Conservation (phyloP, 805 yeast species). For the Metschnikowia orientalis region DNA sequence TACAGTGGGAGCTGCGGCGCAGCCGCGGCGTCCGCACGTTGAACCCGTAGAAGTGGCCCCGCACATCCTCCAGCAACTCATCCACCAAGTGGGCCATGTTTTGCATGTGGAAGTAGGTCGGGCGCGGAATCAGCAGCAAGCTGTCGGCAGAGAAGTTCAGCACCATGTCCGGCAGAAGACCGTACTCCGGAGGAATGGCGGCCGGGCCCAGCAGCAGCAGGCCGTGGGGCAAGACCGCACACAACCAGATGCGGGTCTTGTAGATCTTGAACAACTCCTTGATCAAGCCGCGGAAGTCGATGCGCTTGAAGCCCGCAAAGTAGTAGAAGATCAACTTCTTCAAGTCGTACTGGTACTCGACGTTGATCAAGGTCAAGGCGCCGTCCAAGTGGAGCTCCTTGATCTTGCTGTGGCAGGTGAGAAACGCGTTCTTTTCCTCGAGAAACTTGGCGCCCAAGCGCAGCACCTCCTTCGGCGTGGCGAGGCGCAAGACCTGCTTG, state of each 20-base stretch:
- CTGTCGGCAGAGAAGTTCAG: conserved; percentile 43
- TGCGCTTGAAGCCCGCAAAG: conserved; percentile 43
- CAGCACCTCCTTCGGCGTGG: conserved; percentile 64
- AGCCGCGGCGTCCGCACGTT: conserved; percentile 11
- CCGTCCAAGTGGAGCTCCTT: conserved; percentile 45
- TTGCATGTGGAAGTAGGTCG: conserved; percentile 50
- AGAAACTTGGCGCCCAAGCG: conserved; percentile 59
- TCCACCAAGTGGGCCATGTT: conserved; percentile 45
- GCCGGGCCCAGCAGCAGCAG: conserved; percentile 25
- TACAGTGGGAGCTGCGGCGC: conserved; percentile 12
- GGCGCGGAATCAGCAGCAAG: conserved; percentile 35
- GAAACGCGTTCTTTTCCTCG: conserved; percentile 69
- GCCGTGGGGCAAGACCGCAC: conserved; percentile 43
- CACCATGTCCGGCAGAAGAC: conserved; percentile 35
- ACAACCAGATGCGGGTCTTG: conserved; percentile 45
- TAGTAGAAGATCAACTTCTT: conserved; percentile 44
- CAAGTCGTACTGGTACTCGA: conserved; percentile 43
- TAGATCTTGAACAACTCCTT: conserved; percentile 43
- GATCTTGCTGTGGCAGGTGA: conserved; percentile 51
- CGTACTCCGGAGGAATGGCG: conserved; percentile 35
- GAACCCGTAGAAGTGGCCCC: conserved; percentile 42
- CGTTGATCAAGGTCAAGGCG: conserved; percentile 41
- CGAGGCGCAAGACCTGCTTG: conserved; percentile 72
- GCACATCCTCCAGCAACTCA: conserved; percentile 39
- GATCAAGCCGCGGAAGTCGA: conserved; percentile 41